Evolutionary conservation across 192 early-diverging fungal species (phyloP), one percentile per base, ranked within the genome.

Genomic region (Gorgonomyces haynaldii): DNA sequence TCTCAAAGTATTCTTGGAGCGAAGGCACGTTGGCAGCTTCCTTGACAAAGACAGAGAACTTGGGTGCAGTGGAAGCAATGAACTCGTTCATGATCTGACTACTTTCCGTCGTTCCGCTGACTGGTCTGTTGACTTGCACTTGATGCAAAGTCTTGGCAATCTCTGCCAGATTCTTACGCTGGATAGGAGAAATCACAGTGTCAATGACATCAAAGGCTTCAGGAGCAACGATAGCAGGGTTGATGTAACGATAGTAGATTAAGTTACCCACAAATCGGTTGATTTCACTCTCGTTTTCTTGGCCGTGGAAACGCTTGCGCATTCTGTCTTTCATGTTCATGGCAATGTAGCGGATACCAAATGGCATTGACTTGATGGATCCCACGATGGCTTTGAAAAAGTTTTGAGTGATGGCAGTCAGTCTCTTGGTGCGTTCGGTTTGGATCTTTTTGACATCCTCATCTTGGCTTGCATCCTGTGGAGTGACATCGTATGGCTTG

Each of bases 181-280:
- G 89, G 54, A 81, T 69, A 1, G 86, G 90, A 45, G 74, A 79
- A 35, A 99, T 80, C 7, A 74, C 69, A 9, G 70, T 69, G 20
- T 96, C 88, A 44, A 96, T 85, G 42, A 98, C 88, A 58, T 94
- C 91, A 52, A 90, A 98, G 15, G 82, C 81, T 57, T 99, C 96
- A 21, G 96, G 96, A 16, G 95, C 88, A 52, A 92, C 79, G 50
- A 99, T 96, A 2, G 86, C 94, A 16, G 96, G 96, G 65, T 91
- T 98, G 58, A 99, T 85, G 64, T 96, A 99, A 28, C 92, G 82
- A 64, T 99, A 98, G 70, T 94, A 99, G 19, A 99, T 81, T 50
- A 98, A 65, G 49, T 99, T 87, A 2, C 94, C 92, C 24, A 99
- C 81, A 25, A 92, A 73, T 56, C 83, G 86, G 42, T 82, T 78